phyloP scores from a whole-genome alignment of 2,329 filamentous ascomycete genomes.

The Colletotrichum aenigma region DNA sequence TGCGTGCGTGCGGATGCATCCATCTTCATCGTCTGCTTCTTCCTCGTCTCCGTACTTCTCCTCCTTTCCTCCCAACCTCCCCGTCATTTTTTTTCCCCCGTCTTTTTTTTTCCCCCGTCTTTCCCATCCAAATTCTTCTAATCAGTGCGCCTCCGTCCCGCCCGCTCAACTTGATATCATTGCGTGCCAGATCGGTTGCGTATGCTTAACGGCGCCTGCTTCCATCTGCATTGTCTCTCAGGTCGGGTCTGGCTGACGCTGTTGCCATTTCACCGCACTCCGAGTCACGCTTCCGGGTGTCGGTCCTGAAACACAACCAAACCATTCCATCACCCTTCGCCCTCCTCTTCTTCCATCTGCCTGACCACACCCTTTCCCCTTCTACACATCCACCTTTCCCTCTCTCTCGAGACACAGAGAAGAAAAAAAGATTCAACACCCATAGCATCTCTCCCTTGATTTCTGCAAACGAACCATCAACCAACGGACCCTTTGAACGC shows the following conservation, averaged over 20 bases:
- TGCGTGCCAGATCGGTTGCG: slow-evolving; percentile 6
- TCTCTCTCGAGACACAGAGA: not conserved
- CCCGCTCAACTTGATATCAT: not conserved
- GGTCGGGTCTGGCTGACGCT: slow-evolving; percentile 2
- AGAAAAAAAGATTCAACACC: not conserved
- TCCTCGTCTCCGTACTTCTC: not conserved
- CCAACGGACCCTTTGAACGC: not conserved
- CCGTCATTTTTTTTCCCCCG: not conserved
- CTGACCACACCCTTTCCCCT: not conserved
- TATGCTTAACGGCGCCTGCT: not conserved
- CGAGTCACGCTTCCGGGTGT: slow-evolving; percentile 20
- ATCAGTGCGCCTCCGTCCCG: not conserved
- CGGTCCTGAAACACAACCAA: slow-evolving; percentile 21
- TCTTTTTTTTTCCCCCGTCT: not conserved
- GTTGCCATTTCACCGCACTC: slow-evolving; percentile 13
- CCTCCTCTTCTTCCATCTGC: slow-evolving; percentile 2
- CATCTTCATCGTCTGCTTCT: slow-evolving; percentile 4
- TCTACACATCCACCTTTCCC: not conserved
- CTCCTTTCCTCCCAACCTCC: slow-evolving; percentile 17
- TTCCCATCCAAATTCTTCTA: not conserved
- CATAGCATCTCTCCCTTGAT: not conserved
- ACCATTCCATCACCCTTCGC: slow-evolving; percentile 9
- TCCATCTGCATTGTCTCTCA: not conserved
- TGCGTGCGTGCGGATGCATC: slow-evolving; percentile 13
- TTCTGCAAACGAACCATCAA: not conserved